Base-by-base conservation (phyloP, 805 yeast species). In the Ogataea ramenticola region DNA sequence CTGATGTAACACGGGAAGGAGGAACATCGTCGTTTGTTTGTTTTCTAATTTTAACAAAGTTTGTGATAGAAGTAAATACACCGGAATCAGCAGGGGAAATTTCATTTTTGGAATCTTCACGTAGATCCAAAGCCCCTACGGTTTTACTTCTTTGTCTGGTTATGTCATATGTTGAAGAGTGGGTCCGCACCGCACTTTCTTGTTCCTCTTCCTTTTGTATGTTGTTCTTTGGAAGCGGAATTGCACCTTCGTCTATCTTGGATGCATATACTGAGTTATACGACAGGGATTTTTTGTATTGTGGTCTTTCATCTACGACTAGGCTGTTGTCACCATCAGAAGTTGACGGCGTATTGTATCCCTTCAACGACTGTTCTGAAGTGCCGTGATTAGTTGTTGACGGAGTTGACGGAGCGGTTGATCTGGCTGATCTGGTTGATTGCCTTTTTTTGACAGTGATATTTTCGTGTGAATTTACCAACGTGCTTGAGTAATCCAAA, bases 101-200 rank as follows among this genome's bases (percentile, higher is more conserved):
- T 14, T 29, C 36, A 16, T 16, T 7, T 9, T 34, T 34, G 12
- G 24, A 6, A 34, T 34, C 10, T 9, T 20, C 24, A 4, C 53
- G 49, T 15, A 44, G 44, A 19, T 62, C 60, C 10, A 56, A 34
- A 1, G 60, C 58, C 40, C 59, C 58, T 39, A 64, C 41, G 1
- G 68, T 64, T 44, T 55, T 56, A n/a, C 66, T 60, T 31, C 68
- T 44, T 37, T 61, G 63, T 41, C 67, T 48, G 7, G 53, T 21
- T 30, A 56, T 47, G 17, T 39, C 43, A 17, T 34, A 29, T 6
- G 50, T 30, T 50, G 20, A 6, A 6, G 27, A 24, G 10, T 10
- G 27, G 10, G 10, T 11, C 14, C 24, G 21, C 7, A 20, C 36
- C 10, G 14, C 21, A 17, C 15, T 17, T 8, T 6, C 36, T 17